Base-by-base conservation (phyloP, 1,139 yeast genomes). In the Blastobotrys capitulatus region DNA sequence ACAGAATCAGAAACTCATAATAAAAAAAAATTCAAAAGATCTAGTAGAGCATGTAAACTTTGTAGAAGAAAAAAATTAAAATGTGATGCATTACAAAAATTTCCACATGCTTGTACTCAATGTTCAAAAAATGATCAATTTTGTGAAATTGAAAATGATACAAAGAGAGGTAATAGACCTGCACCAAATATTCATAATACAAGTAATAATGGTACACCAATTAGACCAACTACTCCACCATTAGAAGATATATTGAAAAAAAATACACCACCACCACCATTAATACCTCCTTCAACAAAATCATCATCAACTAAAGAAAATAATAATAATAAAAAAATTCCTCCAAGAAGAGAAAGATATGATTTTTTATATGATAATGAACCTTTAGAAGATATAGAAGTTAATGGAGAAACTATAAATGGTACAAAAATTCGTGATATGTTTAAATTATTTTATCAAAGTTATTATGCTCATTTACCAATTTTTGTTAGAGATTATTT, bases 51-150 rank as follows among this genome's bases (percentile, higher is more conserved):
- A 12, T 58, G 61, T 40, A 54, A 54, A 10, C 44, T 50, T 9
- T 58, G 61, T 44, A 53, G 61, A 20, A 50, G 48, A 41, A 54
- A 53, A 53, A 58, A 58, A 50, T 54, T 52, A 45, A 55, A 55
- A 16, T 58, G 61, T 46, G 60, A 58, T 32, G 60, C 59, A 6
- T 45, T 58, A 25, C 52, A 44, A 3, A 46, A 52, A 26, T 57
- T 57, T 47, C 61, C 61, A 1, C 47, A 50, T 36, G 51, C 58
- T 13, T 58, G 61, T 43, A 43, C 58, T 9, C 51, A 54, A 36
- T 58, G 61, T 40, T 44, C 44, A 7, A 50, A 50, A 20, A 43
- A 38, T 31, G 46, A 44, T 12, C 48, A 46, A 15, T 49, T 48
- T 10, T 57, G 60, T 40, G 56, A 57, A 35, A 49, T 57, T 25